phyloP scores from a whole-genome alignment of 129 eudicot species.

The Calendula officinalis region DNA sequence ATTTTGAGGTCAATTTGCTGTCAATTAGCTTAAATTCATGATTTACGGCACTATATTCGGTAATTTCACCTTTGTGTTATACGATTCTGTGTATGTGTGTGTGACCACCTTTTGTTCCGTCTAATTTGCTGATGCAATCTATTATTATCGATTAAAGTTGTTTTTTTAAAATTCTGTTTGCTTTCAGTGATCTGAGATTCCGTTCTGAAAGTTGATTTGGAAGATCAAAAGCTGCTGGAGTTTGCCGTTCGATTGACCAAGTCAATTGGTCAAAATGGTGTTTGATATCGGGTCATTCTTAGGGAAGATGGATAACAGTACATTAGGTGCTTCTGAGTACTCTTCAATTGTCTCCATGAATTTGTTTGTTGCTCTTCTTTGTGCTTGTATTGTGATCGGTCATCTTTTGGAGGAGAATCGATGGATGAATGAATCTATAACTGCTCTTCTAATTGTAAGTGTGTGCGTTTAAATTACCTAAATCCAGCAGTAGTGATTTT shows the following conservation, averaged over 20 bases:
- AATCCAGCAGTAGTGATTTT: background rate
- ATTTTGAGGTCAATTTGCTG: slow-evolving; percentile 7
- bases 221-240: slow-evolving; percentile 33
- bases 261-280: slow-evolving; percentile 43
- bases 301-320: slow-evolving; percentile 31
- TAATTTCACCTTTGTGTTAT: slow-evolving; percentile 10
- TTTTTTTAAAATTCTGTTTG: background rate
- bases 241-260: slow-evolving; percentile 30
- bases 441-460: slow-evolving; percentile 82
- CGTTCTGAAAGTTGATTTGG: slow-evolving; percentile 10
- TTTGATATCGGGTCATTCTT: slow-evolving; percentile 38
- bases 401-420: slow-evolving; percentile 86
- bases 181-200: slow-evolving; percentile 31
- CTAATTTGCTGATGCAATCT: slow-evolving; percentile 16
- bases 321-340: slow-evolving; percentile 50
- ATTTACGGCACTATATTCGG: background rate
- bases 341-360: slow-evolving; percentile 63
- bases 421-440: slow-evolving; percentile 96
- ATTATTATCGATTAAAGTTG: background rate
- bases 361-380: slow-evolving; percentile 78
- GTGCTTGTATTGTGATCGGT: slow-evolving; percentile 83
- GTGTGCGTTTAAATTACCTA: background rate
- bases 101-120: slow-evolving; percentile 3
- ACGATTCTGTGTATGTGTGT: background rate
- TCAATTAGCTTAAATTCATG: slow-evolving; percentile 21